A percentile compares a stretch with the other conserved stretches of the same genome.
These are phyloP conservation scores for Phytophthora multivora DNA, from an alignment of 352 stramenopile genomes.

Conservation along the genomic window DNA sequence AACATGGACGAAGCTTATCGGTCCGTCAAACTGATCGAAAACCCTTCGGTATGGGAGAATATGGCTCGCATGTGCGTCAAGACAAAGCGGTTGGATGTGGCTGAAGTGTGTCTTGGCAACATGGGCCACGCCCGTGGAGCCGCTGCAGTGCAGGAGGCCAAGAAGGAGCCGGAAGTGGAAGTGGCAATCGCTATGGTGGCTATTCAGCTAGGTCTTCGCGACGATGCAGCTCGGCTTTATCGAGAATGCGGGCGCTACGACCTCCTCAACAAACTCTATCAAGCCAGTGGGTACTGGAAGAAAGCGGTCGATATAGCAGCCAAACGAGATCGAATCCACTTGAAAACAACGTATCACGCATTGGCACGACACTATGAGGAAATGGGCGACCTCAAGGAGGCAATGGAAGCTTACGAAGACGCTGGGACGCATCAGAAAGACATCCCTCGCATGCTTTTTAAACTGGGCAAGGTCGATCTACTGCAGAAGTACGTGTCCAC, in stretches of 20 bases:
- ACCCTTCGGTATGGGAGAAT: slow-evolving; percentile 94
- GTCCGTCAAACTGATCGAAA: slow-evolving; percentile 93
- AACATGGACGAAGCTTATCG: slow-evolving; percentile 96
- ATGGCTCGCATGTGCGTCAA: slow-evolving; percentile 97
- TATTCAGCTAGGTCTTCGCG: slow-evolving; percentile 91
- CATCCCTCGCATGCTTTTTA: slow-evolving; percentile 94
- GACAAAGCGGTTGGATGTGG: slow-evolving; percentile 94
- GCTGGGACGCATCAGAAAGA: slow-evolving; percentile 90
- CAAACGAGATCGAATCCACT: slow-evolving; percentile 91
- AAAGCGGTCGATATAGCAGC: slow-evolving; percentile 89
- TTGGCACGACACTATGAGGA: slow-evolving; percentile 91
- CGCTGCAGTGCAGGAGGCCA: slow-evolving; percentile 84
- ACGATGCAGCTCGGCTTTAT: slow-evolving; percentile 93
- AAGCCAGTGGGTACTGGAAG: slow-evolving; percentile 91
- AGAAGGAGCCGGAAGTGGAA: slow-evolving; percentile 74
- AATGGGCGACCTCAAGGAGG: slow-evolving; percentile 86
- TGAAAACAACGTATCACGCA: slow-evolving; percentile 91
- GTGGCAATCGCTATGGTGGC: slow-evolving; percentile 91
- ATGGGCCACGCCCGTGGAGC: slow-evolving; percentile 93
- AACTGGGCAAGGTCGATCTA: slow-evolving; percentile 85
- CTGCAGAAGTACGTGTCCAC: slow-evolving; percentile 91
- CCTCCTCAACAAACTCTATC: slow-evolving; percentile 92
- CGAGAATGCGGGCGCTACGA: slow-evolving; percentile 91
- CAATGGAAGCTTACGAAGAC: slow-evolving; percentile 93
- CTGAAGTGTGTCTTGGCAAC: slow-evolving; percentile 94